Evolutionary conservation across 352 stramenopile species (phyloP).

Genomic region (Pythium coloratum): DNA sequence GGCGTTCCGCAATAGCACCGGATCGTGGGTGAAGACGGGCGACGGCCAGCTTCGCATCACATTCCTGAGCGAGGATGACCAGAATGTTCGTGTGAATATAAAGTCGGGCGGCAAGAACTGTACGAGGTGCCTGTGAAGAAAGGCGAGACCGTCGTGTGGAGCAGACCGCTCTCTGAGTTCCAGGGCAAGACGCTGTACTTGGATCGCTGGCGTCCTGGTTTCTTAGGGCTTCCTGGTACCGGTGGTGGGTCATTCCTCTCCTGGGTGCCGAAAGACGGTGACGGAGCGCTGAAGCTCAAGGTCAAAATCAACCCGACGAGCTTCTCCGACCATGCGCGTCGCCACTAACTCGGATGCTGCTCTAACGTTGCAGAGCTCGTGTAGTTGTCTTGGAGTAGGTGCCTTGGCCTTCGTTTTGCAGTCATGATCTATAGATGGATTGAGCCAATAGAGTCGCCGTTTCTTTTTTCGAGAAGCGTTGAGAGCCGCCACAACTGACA

Average conservation of each 20-base stretch:
- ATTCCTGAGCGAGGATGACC: slow-evolving; percentile 19
- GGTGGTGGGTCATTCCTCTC: slow-evolving; percentile 47
- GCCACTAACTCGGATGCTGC: slow-evolving; percentile 1
- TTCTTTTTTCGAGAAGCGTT: background rate
- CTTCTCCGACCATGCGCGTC: slow-evolving; percentile 15
- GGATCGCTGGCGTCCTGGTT: slow-evolving; percentile 56
- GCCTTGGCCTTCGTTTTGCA: background rate
- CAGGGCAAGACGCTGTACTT: slow-evolving; percentile 39
- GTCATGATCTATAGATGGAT: background rate
- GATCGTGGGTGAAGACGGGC: slow-evolving; percentile 4
- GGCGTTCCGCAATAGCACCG: background rate
- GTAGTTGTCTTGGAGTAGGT: background rate
- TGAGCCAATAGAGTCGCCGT: background rate
- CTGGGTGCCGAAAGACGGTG: slow-evolving; percentile 45
- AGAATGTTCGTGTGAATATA: slow-evolving; percentile 17
- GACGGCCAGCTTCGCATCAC: slow-evolving; percentile 19
- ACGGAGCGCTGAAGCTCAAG: slow-evolving; percentile 17
- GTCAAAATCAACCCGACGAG: slow-evolving; percentile 26
- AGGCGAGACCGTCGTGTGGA: slow-evolving; percentile 17
- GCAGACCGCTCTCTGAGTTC: slow-evolving; percentile 17
- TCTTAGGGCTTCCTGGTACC: slow-evolving; percentile 45
- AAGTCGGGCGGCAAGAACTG: slow-evolving; percentile 10
- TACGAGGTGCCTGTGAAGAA: slow-evolving; percentile 15
- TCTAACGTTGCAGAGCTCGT: no score
- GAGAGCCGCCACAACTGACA: background rate